These are phyloP conservation scores for Sanghuangporus baumii DNA, from an alignment of 1,284 basidiomycete genomes.

Conservation along the genomic window DNA sequence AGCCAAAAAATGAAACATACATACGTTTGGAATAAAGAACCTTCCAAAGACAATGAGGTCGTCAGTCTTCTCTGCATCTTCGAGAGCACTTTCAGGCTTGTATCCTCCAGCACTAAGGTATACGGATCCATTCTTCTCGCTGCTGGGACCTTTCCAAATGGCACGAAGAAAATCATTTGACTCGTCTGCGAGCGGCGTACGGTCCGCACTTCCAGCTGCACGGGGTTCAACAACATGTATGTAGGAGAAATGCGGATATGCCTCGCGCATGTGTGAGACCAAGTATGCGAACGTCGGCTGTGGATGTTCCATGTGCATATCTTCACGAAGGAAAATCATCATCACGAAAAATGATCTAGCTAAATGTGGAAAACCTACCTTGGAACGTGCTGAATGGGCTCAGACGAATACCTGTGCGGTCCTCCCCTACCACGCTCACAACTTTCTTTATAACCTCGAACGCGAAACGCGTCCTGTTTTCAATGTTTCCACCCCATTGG, in stretches of 20 bases:
- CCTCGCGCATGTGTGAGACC: slow-evolving; percentile 29
- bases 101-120: slow-evolving; percentile 12
- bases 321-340: background rate
- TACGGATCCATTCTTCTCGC: slow-evolving; percentile 6
- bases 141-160: slow-evolving; percentile 26
- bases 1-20: slow-evolving; percentile 14
- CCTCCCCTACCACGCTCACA: slow-evolving; percentile 30
- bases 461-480: slow-evolving; percentile 47
- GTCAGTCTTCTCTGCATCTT: slow-evolving; percentile 29
- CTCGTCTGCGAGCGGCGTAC: slow-evolving; percentile 20
- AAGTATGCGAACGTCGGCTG: slow-evolving; percentile 37
- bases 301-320: slow-evolving; percentile 27
- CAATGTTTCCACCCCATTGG: slow-evolving; percentile 51
- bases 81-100: slow-evolving; percentile 22
- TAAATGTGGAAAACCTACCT: slow-evolving; percentile 22
- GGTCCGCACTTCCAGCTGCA: slow-evolving; percentile 21
- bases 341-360: background rate
- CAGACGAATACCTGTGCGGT: slow-evolving; percentile 43
- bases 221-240: slow-evolving; percentile 43
- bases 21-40: slow-evolving; percentile 43
- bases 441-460: slow-evolving; percentile 42
- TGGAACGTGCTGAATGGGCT: slow-evolving; percentile 45
- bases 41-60: slow-evolving; percentile 39
- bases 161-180: slow-evolving; percentile 33
- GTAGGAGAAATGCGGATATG: slow-evolving; percentile 48